Conservation (phyloP, 2,329 filamentous ascomycete species). For the Colletotrichum liaoningense region DNA sequence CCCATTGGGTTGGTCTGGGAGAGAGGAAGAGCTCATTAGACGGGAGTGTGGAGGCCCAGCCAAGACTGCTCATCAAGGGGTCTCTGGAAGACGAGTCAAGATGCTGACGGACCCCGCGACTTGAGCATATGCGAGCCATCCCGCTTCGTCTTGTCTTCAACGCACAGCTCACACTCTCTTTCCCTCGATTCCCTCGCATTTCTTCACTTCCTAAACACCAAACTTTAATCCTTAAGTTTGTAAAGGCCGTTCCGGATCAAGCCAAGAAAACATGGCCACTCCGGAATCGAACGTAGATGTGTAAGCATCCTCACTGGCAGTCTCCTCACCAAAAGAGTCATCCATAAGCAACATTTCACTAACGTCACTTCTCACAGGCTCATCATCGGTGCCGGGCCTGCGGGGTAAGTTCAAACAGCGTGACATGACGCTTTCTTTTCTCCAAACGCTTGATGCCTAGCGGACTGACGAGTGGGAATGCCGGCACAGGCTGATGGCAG, state of each 20-base stretch:
- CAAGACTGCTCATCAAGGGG: neutral
- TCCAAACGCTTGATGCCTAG: neutral
- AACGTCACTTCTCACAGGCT: slow-evolving; percentile 41
- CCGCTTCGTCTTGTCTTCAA: neutral
- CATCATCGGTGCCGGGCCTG: slow-evolving; percentile 52
- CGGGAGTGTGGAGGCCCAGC: neutral
- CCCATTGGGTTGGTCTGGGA: neutral
- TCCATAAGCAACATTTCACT: neutral
- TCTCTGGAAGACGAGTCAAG: slow-evolving; percentile 12
- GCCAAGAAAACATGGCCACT: slow-evolving; percentile 11
- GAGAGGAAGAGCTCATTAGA: neutral
- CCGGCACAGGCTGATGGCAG: slow-evolving; percentile 54
- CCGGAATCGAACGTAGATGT: slow-evolving; percentile 44
- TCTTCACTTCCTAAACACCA: neutral
- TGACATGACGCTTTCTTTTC: neutral
- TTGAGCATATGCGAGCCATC: neutral
- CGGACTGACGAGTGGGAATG: neutral
- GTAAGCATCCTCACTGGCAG: slow-evolving; percentile 22
- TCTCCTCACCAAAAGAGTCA: neutral
- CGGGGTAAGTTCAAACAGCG: slow-evolving; percentile 20
- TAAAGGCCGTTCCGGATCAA: too few relatives aligned
- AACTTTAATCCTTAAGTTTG: neutral
- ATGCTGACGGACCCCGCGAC: slow-evolving; percentile 16
- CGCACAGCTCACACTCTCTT: neutral
- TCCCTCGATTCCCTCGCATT: neutral